A percentile compares a stretch with the other conserved stretches of the same genome.
These are phyloP conservation scores for Emiliania huxleyi DNA, from an alignment of 78 protist species.

Conservation along the genomic window DNA sequence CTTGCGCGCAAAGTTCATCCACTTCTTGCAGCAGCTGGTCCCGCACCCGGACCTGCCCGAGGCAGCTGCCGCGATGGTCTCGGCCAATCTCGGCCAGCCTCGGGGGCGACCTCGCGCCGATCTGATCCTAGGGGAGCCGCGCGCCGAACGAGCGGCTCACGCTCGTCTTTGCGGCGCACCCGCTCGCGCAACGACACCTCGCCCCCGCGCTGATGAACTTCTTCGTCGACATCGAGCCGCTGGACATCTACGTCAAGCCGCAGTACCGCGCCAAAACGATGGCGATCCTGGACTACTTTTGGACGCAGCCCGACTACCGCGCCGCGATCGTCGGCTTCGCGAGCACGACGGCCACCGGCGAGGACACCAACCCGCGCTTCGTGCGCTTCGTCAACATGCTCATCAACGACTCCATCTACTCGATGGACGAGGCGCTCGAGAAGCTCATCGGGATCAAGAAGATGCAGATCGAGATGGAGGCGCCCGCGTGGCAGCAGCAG, in stretches of 20 bases:
- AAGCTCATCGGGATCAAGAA: constrained; percentile 1
- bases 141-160: neutral
- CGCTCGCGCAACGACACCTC: constrained; percentile 24
- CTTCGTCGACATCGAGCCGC: constrained; percentile 47
- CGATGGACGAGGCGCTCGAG: constrained; percentile 41
- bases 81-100: no score
- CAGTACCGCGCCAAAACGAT: neutral
- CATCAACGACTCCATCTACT: constrained; percentile 44
- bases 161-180: neutral
- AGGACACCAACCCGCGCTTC: constrained; percentile 7
- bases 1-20: constrained; percentile 48
- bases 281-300: neutral
- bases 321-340: neutral
- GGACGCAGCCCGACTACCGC: neutral
- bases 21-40: neutral
- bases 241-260: constrained; percentile 49
- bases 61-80: neutral
- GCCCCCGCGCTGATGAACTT: constrained; percentile 42
- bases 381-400: constrained; percentile 45
- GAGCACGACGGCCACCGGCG: neutral
- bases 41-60: neutral
- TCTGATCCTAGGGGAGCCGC: no score
- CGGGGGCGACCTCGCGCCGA: no score
- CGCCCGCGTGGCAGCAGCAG: neutral
- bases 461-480: neutral